Conservation (phyloP, 257 asterid genomes). For the Solanum gracilifrons region DNA sequence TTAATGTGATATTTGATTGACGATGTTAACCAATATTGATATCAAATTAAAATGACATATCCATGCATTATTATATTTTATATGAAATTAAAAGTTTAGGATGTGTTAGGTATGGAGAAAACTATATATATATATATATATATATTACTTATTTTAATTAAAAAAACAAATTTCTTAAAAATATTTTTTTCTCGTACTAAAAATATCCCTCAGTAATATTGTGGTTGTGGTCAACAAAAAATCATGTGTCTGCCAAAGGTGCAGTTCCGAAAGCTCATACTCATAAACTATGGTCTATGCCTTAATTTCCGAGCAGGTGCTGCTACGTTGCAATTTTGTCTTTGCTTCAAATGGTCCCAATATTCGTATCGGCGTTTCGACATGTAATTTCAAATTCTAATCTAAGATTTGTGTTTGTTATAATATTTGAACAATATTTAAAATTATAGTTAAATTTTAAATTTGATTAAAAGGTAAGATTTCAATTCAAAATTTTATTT, state of each 20-base stretch:
- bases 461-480: no score
- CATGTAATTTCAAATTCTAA: background rate
- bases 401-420: background rate
- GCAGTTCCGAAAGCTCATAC: background rate
- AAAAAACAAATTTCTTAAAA: no score
- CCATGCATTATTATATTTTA: background rate
- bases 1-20: background rate
- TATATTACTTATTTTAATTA: no score
- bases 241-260: background rate
- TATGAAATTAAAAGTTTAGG: background rate
- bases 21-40: background rate
- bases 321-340: background rate
- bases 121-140: no score
- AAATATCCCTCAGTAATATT: background rate
- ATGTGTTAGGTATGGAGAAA: no score
- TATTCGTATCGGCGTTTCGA: background rate
- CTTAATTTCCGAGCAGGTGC: background rate
- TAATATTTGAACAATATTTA: background rate
- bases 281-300: background rate
- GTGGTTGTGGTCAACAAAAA: background rate
- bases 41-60: background rate
- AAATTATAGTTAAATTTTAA: background rate
- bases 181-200: no score
- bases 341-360: background rate
- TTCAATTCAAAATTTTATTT: no score